Evolutionary conservation across 192 early-diverging fungal genomes (phyloP).

Genomic region (Gonapodya prolifera): DNA sequence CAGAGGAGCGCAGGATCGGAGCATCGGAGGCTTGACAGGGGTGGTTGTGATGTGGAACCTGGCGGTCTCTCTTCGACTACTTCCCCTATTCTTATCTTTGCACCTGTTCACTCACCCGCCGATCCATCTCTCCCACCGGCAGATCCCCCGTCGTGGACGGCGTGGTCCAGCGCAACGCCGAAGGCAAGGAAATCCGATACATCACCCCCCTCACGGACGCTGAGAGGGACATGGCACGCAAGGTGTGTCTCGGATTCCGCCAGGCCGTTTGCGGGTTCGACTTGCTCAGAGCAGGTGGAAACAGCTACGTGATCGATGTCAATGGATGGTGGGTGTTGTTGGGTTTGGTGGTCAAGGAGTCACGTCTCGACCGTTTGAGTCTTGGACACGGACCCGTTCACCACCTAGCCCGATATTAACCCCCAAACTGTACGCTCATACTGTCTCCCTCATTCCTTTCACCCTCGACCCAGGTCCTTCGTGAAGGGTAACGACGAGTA

Average conservation of each 20-base stretch:
- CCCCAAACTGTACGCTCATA: too few relatives aligned
- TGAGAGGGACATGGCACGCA: constrained; percentile 64
- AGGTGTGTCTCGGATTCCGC: constrained; percentile 69
- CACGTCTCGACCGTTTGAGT: too few relatives aligned
- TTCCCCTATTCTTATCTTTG: too few relatives aligned
- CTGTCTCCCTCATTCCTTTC: not conserved
- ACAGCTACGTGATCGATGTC: constrained; percentile 90
- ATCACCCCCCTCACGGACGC: constrained; percentile 62
- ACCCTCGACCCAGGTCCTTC: constrained; percentile 41
- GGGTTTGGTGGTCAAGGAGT: too few relatives aligned
- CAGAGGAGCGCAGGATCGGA: too few relatives aligned
- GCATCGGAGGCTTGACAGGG: too few relatives aligned
- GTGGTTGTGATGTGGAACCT: too few relatives aligned
- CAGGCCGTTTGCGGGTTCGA: constrained; percentile 96
- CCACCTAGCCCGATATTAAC: too few relatives aligned
- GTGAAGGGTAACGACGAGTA: constrained; percentile 93
- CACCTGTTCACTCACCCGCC: constrained; percentile 7
- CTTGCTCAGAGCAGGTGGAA: constrained; percentile 65
- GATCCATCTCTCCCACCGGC: constrained; percentile 2
- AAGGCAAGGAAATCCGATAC: constrained; percentile 96
- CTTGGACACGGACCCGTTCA: too few relatives aligned
- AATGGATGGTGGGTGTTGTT: constrained; percentile 65
- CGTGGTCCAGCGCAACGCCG: constrained; percentile 82
- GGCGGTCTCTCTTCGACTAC: too few relatives aligned
- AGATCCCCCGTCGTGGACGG: constrained; percentile 93